Percentiles rank a stretch among this genome's conserved stretches.
Conservation (phyloP, 352 stramenopile species). For the Phytophthora sp. region DNA sequence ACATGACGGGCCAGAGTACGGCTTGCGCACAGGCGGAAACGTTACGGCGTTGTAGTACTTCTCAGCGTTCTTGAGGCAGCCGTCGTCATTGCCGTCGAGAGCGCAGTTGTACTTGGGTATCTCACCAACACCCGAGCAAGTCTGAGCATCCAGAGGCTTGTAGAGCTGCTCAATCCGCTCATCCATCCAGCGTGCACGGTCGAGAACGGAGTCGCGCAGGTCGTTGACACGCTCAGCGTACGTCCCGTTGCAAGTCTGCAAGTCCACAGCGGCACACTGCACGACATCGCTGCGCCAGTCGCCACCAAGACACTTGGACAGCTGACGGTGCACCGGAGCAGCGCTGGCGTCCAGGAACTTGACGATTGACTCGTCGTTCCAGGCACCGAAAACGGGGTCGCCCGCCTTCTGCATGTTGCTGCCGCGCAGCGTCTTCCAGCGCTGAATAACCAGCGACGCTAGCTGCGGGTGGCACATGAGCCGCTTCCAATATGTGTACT, state of each 20-base stretch:
- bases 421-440: conserved; percentile 72
- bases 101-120: conserved; percentile 79
- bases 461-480: conserved; percentile 84
- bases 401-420: conserved; percentile 15
- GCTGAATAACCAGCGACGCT: conserved; percentile 70
- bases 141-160: conserved; percentile 58
- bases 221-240: conserved; percentile 58
- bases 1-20: conserved; percentile 51
- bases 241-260: conserved; percentile 62
- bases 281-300: conserved; percentile 56
- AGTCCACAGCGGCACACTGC: conserved; percentile 64
- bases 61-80: conserved; percentile 58
- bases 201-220: conserved; percentile 53
- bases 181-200: conserved; percentile 76
- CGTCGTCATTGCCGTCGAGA: conserved; percentile 58
- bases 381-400: conserved; percentile 39
- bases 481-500: conserved; percentile 85
- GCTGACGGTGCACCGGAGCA: conserved; percentile 50
- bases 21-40: conserved; percentile 63
- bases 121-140: conserved; percentile 65
- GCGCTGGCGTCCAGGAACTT: conserved; percentile 61
- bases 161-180: conserved; percentile 69
- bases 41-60: conserved; percentile 67
- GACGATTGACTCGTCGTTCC: conserved; percentile 59
- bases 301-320: conserved; percentile 56